phyloP scores from a whole-genome alignment of 2,329 filamentous ascomycete genomes.

The Acephala macrosclerotiorum region DNA sequence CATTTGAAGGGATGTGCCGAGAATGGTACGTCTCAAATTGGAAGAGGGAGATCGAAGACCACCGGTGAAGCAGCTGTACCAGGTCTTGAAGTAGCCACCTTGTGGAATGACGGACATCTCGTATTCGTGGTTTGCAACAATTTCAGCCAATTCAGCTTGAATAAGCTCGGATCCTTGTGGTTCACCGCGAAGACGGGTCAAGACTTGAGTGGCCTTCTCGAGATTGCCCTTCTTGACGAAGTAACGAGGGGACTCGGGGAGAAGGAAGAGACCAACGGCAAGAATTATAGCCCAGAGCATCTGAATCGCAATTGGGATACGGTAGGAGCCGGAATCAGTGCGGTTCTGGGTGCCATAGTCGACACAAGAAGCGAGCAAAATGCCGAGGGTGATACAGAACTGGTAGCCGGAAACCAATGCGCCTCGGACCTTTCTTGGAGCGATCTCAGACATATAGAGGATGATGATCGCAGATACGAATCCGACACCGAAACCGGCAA shows the following conservation, averaged over 20 bases:
- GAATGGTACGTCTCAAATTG: slow-evolving; percentile 73
- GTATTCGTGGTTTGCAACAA: slow-evolving; percentile 89
- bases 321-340: slow-evolving; percentile 71
- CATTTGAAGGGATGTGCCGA: slow-evolving; percentile 79
- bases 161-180: slow-evolving; percentile 76
- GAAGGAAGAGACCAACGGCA: slow-evolving; percentile 72
- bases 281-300: slow-evolving; percentile 83
- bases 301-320: slow-evolving; percentile 82
- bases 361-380: slow-evolving; percentile 77
- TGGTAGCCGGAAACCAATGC: slow-evolving; percentile 84
- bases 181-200: slow-evolving; percentile 78
- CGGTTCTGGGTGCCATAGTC: slow-evolving; percentile 74
- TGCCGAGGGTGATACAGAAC: slow-evolving; percentile 82
- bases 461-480: slow-evolving; percentile 84
- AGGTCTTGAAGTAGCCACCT: slow-evolving; percentile 72
- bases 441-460: slow-evolving; percentile 53
- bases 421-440: slow-evolving; percentile 76
- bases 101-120: slow-evolving; percentile 73
- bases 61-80: slow-evolving; percentile 73
- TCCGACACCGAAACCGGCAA: slow-evolving; percentile 81
- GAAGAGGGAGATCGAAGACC: slow-evolving; percentile 74
- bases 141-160: slow-evolving; percentile 81
- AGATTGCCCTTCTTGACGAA: slow-evolving; percentile 81
- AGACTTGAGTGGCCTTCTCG: slow-evolving; percentile 65
- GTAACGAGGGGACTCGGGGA: slow-evolving; percentile 87